Conservation (phyloP, 176 grass and related monocot genomes). For the Musa schizocarpa region DNA sequence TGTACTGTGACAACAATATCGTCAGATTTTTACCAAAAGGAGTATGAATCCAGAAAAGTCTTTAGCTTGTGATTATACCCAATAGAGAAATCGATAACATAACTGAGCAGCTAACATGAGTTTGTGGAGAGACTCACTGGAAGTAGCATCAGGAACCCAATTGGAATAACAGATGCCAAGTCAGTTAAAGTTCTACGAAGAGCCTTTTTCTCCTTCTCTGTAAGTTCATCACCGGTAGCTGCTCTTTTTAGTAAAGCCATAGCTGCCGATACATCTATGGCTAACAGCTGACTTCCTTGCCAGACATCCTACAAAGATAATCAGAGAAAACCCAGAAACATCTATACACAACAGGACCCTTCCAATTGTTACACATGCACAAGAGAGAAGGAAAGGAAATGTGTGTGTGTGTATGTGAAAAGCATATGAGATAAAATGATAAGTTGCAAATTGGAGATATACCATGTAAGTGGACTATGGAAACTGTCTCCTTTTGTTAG, state of each 20-base stretch:
- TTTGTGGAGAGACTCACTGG: slow-evolving; percentile 62
- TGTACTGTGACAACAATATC: too few species aligned
- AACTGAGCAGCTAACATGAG: background rate
- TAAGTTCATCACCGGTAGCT: slow-evolving; percentile 88
- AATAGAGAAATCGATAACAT: background rate
- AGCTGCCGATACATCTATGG: slow-evolving; percentile 82
- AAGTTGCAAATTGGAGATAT: too few species aligned
- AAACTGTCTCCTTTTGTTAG: too few species aligned
- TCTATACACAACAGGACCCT: too few species aligned
- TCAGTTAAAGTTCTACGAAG: slow-evolving; percentile 98
- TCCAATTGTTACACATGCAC: too few species aligned
- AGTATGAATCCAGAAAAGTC: too few species aligned
- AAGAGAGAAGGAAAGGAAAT: too few species aligned
- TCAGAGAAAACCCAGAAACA: background rate
- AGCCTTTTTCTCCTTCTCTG: slow-evolving; percentile 92
- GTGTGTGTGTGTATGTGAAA: too few species aligned
- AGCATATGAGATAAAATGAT: too few species aligned
- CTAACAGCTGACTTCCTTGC: slow-evolving; percentile 90
- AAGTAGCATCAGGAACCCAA: slow-evolving; percentile 98
- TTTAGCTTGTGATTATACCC: too few species aligned
- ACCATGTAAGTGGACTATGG: too few species aligned
- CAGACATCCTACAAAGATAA: slow-evolving; percentile 51
- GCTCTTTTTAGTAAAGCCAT: slow-evolving; percentile 71
- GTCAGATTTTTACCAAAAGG: too few species aligned
- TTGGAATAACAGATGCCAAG: slow-evolving; percentile 95